Evolutionary conservation across 2,329 filamentous ascomycete genomes (phyloP).

Genomic region (Penicillium polonicum): DNA sequence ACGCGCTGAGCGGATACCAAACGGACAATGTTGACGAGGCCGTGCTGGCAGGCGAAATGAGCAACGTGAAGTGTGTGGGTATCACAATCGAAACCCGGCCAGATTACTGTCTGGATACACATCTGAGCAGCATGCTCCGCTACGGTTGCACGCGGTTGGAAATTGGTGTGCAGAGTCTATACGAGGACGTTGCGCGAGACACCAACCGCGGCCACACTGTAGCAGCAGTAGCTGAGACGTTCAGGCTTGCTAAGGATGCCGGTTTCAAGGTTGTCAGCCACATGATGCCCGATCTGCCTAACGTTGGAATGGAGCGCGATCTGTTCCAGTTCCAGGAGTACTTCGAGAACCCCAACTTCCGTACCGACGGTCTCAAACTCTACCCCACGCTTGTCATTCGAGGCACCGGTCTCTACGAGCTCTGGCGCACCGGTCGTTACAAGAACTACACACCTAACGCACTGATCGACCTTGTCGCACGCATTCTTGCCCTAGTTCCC

Average conservation of each 20-base stretch:
- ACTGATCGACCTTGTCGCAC: slow-evolving; percentile 88
- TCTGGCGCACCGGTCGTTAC: slow-evolving; percentile 95
- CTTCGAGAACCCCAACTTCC: slow-evolving; percentile 93
- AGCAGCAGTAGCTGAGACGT: slow-evolving; percentile 90
- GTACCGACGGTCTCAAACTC: slow-evolving; percentile 95
- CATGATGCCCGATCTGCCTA: slow-evolving; percentile 99
- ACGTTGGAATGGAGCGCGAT: slow-evolving; percentile 97
- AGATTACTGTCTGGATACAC: slow-evolving; percentile 95
- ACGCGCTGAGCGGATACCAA: slow-evolving; percentile 93
- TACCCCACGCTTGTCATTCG: slow-evolving; percentile 97
- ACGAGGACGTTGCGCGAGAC: slow-evolving; percentile 97
- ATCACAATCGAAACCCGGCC: slow-evolving; percentile 98
- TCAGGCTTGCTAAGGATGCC: slow-evolving; percentile 94
- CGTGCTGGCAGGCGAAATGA: slow-evolving; percentile 91
- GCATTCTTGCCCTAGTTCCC: slow-evolving; percentile 91
- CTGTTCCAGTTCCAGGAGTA: slow-evolving; percentile 97
- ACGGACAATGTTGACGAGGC: slow-evolving; percentile 94
- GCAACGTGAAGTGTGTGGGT: slow-evolving; percentile 94
- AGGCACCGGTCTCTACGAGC: slow-evolving; percentile 91
- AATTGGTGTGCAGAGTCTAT: slow-evolving; percentile 92
- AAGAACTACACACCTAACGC: slow-evolving; percentile 99
- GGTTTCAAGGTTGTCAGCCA: slow-evolving; percentile 99
- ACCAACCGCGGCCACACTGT: slow-evolving; percentile 97
- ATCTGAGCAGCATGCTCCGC: slow-evolving; percentile 92
- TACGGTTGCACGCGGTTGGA: slow-evolving; percentile 95